A percentile compares a stretch with the other conserved stretches of the same genome.
Conservation (phyloP, 257 asterid species). For the Nicotiana obtusifolia region DNA sequence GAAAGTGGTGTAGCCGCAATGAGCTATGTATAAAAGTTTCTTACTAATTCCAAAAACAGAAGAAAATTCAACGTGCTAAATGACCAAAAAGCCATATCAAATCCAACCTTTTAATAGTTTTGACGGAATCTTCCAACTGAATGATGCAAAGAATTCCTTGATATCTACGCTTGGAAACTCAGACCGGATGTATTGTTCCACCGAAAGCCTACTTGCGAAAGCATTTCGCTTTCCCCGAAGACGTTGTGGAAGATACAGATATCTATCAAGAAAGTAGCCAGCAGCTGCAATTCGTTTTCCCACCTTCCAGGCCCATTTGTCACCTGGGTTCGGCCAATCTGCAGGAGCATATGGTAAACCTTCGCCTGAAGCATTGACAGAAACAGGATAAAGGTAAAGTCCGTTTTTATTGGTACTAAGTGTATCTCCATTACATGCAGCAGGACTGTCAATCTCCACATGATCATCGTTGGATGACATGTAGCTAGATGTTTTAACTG, state of each 20-base stretch:
- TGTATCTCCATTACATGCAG: constrained; percentile 31
- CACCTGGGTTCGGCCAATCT: constrained; percentile 85
- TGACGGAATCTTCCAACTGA: constrained; percentile 85
- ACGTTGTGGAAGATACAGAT: constrained; percentile 52
- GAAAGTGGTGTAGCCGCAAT: not conserved
- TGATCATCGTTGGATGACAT: constrained; percentile 18
- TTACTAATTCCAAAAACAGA: not conserved
- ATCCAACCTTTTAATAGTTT: constrained; percentile 37
- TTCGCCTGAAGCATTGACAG: constrained; percentile 46
- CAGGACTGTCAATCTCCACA: constrained; percentile 54
- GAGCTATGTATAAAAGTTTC: not conserved
- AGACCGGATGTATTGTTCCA: constrained; percentile 41
- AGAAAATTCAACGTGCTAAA: not conserved
- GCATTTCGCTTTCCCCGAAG: constrained; percentile 27
- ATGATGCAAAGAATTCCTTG: constrained; percentile 57
- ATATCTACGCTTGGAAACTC: constrained; percentile 52
- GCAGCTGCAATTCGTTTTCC: constrained; percentile 51
- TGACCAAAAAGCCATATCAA: not conserved
- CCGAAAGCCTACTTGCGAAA: constrained; percentile 60
- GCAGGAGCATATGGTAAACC: constrained; percentile 90
- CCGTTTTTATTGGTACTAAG: constrained; percentile 31
- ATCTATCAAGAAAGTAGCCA: constrained; percentile 66
- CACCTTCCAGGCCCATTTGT: constrained; percentile 83
- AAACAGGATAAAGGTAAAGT: constrained; percentile 50
- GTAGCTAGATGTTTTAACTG: constrained; percentile 9